Conservation (phyloP, 331 rosid species). For the Pyracantha coccinea region DNA sequence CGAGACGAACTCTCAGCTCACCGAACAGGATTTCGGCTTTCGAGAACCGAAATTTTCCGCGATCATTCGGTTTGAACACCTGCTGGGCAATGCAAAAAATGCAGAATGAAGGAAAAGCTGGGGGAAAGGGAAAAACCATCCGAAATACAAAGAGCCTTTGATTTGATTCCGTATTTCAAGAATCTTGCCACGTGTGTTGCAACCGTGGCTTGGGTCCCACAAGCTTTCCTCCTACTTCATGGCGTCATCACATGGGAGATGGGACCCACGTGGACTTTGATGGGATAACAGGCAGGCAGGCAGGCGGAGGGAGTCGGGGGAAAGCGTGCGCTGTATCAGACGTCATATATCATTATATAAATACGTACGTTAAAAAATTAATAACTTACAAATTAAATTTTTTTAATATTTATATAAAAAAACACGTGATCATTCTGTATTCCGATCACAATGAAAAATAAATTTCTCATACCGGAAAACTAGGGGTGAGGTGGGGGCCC, state of each 20-base stretch:
- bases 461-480: no score
- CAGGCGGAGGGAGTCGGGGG: no score
- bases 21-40: neutral
- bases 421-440: no score
- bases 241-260: no score
- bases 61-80: neutral
- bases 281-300: neutral
- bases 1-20: neutral
- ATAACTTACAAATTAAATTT: no score
- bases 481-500: no score
- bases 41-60: neutral
- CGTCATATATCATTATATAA: no score
- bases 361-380: rapidly evolving
- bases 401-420: no score
- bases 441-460: no score
- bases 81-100: neutral
- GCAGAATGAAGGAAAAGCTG: neutral
- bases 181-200: neutral
- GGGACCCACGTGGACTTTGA: neutral
- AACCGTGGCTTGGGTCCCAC: neutral
- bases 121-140: neutral
- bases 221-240: neutral
- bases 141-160: neutral
- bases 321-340: neutral
- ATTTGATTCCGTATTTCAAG: neutral